phyloP scores from a whole-genome alignment of 352 stramenopile species.

The Globisporangium mamillatum region DNA sequence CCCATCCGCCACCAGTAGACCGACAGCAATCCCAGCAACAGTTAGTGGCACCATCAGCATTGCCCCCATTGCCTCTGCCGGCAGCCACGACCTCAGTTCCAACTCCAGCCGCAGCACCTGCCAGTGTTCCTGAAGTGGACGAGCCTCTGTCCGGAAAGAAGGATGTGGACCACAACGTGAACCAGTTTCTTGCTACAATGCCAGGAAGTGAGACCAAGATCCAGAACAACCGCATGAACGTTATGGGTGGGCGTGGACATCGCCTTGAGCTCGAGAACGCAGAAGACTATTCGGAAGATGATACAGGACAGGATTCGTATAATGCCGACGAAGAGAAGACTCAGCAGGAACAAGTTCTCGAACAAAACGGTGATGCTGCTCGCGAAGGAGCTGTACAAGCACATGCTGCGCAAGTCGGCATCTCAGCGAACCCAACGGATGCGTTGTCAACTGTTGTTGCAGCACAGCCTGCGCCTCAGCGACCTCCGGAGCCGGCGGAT shows the following conservation, averaged over 20 bases:
- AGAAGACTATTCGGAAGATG: slow-evolving; percentile 35
- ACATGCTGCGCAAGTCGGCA: background rate
- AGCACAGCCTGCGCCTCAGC: background rate
- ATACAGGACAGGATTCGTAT: slow-evolving; percentile 18
- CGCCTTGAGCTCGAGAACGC: slow-evolving; percentile 78
- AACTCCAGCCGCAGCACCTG: background rate
- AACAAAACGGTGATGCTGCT: background rate
- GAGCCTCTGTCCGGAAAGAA: slow-evolving; percentile 60
- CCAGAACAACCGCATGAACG: slow-evolving; percentile 87
- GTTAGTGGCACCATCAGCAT: background rate
- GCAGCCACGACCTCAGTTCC: background rate
- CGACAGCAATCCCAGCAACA: slow-evolving; percentile 9
- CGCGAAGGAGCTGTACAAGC: background rate
- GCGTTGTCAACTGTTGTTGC: background rate
- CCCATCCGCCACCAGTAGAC: slow-evolving; percentile 8
- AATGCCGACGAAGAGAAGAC: slow-evolving; percentile 11
- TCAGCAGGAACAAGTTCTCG: background rate
- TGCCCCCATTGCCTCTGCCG: slow-evolving; percentile 3
- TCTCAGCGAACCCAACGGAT: background rate
- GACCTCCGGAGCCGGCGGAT: slow-evolving; percentile 11
- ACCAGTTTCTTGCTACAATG: slow-evolving; percentile 81
- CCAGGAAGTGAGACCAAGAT: slow-evolving; percentile 90
- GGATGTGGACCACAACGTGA: slow-evolving; percentile 48
- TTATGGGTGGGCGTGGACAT: slow-evolving; percentile 90
- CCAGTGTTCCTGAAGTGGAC: slow-evolving; percentile 28